These are phyloP conservation scores for Alnus glutinosa DNA, from an alignment of 306 rosid genomes.

Conservation along the genomic window DNA sequence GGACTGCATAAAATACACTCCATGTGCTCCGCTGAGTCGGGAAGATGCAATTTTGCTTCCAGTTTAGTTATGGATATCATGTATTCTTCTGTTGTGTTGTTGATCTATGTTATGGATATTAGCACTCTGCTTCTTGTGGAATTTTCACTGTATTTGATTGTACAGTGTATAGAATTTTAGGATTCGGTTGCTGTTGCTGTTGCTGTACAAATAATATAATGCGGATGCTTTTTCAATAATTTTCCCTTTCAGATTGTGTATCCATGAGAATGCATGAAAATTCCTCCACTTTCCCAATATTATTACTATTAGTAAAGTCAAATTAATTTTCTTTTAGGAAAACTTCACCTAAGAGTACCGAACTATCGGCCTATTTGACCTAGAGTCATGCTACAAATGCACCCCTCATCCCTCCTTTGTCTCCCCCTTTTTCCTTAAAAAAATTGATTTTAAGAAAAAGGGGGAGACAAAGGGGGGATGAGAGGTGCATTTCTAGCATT, in stretches of 20 bases:
- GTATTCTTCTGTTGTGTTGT: conserved; percentile 36
- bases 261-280: conserved; percentile 9
- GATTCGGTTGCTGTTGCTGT: conserved; percentile 29
- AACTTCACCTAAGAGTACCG: too few relatives aligned
- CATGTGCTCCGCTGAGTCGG: conserved; percentile 30
- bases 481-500: too few relatives aligned
- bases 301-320: neutral
- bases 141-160: conserved; percentile 35
- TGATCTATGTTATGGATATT: conserved; percentile 31
- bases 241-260: conserved; percentile 2
- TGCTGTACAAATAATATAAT: conserved; percentile 19
- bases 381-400: too few relatives aligned
- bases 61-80: conserved; percentile 23
- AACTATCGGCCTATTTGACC: too few relatives aligned
- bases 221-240: conserved; percentile 26
- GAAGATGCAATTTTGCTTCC: conserved; percentile 30
- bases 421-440: too few relatives aligned
- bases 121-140: conserved; percentile 29
- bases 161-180: conserved; percentile 29
- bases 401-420: too few relatives aligned
- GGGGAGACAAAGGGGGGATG: too few relatives aligned
- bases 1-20: conserved; percentile 21
- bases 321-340: too few relatives aligned
- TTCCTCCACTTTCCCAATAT: neutral
- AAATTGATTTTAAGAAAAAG: too few relatives aligned